These are phyloP conservation scores for Alnus rubra DNA, from an alignment of 306 rosid species.

Conservation along the genomic window DNA sequence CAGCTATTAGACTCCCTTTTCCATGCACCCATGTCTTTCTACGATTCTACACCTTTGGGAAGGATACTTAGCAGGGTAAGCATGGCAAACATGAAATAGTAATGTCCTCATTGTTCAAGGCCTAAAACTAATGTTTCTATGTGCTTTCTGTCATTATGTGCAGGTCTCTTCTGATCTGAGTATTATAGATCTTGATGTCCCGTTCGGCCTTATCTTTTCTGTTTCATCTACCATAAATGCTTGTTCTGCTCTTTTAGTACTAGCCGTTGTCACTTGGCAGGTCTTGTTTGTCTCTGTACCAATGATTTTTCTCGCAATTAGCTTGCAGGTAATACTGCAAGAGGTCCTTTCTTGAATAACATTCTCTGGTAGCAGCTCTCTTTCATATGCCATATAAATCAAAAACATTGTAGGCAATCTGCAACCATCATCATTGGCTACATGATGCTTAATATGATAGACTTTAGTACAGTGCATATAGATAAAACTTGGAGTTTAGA, in stretches of 20 bases:
- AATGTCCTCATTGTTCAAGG: background rate
- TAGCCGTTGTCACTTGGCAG: slow-evolving; percentile 55
- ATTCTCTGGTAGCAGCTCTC: background rate
- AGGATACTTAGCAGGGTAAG: slow-evolving; percentile 65
- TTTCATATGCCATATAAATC: background rate
- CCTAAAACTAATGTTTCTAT: slow-evolving; percentile 13
- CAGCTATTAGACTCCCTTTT: no score
- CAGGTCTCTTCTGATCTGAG: slow-evolving; percentile 59
- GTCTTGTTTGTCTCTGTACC: slow-evolving; percentile 48
- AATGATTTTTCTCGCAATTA: slow-evolving; percentile 37
- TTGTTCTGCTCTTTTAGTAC: slow-evolving; percentile 36
- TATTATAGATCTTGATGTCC: slow-evolving; percentile 52
- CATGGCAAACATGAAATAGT: background rate
- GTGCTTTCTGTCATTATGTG: background rate
- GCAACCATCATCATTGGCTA: no score
- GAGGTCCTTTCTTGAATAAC: background rate
- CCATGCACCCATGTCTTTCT: background rate
- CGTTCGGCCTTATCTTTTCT: slow-evolving; percentile 28
- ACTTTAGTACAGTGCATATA: no score
- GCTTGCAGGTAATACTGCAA: slow-evolving; percentile 44
- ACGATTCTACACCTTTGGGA: slow-evolving; percentile 70
- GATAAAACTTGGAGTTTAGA: background rate
- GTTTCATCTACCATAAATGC: slow-evolving; percentile 26
- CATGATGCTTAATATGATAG: no score
- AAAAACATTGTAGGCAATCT: background rate